These are phyloP conservation scores for Coemansia erecta DNA, from an alignment of 192 early-diverging fungal species.

Conservation along the genomic window DNA sequence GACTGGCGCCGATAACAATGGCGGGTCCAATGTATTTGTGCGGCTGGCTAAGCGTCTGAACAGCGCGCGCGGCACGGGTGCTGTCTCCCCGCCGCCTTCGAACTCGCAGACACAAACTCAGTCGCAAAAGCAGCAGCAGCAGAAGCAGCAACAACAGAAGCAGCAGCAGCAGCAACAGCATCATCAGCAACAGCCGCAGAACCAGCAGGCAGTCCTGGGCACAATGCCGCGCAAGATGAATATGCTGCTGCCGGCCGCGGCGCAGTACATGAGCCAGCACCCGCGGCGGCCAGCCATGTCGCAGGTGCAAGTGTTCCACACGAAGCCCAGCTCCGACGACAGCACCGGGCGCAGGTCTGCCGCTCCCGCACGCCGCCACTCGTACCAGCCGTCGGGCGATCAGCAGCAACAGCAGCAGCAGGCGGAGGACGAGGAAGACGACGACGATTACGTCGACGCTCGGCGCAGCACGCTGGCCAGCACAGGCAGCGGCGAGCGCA, in stretches of 20 bases:
- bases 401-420: not conserved
- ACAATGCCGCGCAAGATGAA: conserved; percentile 52
- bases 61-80: conserved; percentile 15
- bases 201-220: conserved; percentile 15
- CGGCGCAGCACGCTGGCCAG: not conserved
- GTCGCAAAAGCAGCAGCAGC: too few species aligned
- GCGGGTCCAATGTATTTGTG: conserved; percentile 39
- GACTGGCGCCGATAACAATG: conserved; percentile 3
- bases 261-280: conserved; percentile 51
- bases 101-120: too few species aligned
- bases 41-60: conserved; percentile 46
- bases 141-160: too few species aligned
- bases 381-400: conserved; percentile 32
- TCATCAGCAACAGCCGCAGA: too few species aligned
- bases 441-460: not conserved
- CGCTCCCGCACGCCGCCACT: conserved; percentile 44
- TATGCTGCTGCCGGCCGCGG: conserved; percentile 41
- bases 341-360: conserved; percentile 10
- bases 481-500: conserved; percentile 5
- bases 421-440: not conserved
- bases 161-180: not conserved
- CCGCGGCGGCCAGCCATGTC: conserved; percentile 28
- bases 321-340: conserved; percentile 23
- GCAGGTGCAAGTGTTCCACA: conserved; percentile 41
- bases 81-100: too few species aligned